These are phyloP conservation scores for Schoenoplectus tabernaemontani DNA, from an alignment of 202 grass and related monocot species.

Conservation along the genomic window DNA sequence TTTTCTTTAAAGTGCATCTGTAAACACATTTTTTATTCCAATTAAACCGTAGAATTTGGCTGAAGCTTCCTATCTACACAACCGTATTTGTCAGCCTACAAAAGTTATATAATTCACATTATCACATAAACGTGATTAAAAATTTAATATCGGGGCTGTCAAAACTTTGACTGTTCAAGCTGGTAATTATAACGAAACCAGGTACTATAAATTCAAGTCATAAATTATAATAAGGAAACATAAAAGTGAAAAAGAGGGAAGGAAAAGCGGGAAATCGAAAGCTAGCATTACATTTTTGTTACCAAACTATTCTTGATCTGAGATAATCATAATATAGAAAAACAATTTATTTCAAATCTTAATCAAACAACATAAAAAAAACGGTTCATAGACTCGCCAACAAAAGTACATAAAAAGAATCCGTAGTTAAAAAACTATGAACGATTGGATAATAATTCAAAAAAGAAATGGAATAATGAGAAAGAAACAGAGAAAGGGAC, in stretches of 20 bases:
- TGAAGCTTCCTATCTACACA: neutral
- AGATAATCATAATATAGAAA: neutral
- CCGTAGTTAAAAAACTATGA: neutral
- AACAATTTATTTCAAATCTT: neutral
- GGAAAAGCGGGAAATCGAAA: neutral
- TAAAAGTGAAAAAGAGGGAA: neutral
- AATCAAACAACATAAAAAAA: conserved; percentile 3
- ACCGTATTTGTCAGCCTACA: neutral
- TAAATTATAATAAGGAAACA: neutral
- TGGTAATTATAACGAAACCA: neutral
- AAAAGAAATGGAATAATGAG: neutral
- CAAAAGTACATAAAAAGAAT: neutral
- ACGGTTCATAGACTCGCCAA: neutral
- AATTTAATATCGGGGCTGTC: neutral
- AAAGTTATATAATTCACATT: neutral
- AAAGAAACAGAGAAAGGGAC: neutral
- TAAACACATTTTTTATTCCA: neutral
- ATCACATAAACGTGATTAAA: neutral
- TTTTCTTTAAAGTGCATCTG: neutral
- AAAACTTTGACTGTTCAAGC: neutral
- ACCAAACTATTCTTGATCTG: neutral
- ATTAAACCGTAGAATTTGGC: neutral
- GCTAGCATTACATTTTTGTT: neutral
- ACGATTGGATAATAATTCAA: neutral
- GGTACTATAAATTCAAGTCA: neutral